Base-by-base conservation (phyloP, 805 yeast species). In the Sugiyamaella boreocaroliniensis region DNA sequence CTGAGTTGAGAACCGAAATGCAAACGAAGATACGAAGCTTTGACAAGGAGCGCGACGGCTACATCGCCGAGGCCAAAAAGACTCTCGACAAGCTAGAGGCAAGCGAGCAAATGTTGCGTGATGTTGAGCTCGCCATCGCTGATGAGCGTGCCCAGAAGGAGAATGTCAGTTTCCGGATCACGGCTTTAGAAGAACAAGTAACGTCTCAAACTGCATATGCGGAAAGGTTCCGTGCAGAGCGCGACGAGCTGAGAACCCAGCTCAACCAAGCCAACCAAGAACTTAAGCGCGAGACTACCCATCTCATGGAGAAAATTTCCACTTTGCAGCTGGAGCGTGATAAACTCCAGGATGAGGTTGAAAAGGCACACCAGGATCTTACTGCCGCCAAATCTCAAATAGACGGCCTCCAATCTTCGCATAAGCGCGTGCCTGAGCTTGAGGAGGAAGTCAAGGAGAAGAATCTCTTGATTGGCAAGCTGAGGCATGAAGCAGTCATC, bases 401-500 rank as follows among this genome's bases (percentile, higher is more conserved):
- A 55, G 67, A 51, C 69, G 68, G 61, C 72, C 73, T 64, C 71
- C 73, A 50, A 16, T 63, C 57, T 40, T 41, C 50, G 22, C 40
- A 49, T 43, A 71, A 69, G 26, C 66, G 66, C 47, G 55, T 65
- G 14, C 55, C 56, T 0, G 73, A 71, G 61, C 73, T 75, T 49
- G 86, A 76, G 63, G 71, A 67, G 50, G 89, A 76, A 64, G 72
- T 76, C 45, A 82, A 74, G 72, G 89, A 77, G 55, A 89, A 88
- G 68, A 88, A 83, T 54, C 71, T 90, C 34, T 78, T 83, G 48
- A 81, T 93, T 49, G 98, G 98, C 1, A 93, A 92, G 65, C 76
- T 93, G 48, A 80, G 97, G 50, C 98, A 92, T 67, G 99, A 93
- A 67, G 92, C 95, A 1, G 92, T 93, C 9, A 87, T 88, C 22